Evolutionary conservation across 1,284 basidiomycete species (phyloP).

Genomic region (Meira miltonrushii): DNA sequence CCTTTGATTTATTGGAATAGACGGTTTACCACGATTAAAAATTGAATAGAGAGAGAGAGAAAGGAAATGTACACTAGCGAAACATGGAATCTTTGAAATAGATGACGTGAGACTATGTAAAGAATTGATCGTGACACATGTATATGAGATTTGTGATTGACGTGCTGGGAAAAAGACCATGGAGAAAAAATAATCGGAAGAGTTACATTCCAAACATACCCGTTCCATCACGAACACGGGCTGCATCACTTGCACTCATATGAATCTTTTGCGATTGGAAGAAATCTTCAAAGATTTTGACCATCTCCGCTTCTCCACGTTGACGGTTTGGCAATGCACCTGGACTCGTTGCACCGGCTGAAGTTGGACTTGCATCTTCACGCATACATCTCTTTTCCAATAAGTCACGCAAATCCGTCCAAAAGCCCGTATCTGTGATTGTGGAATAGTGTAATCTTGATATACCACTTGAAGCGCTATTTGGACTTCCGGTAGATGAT

Average conservation of each 20-base stretch:
- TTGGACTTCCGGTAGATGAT: background rate
- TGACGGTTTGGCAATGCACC: conserved; percentile 19
- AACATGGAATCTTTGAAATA: too few relatives aligned
- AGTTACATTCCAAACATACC: conserved; percentile 43
- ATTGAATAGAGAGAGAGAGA: background rate
- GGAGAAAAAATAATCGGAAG: background rate
- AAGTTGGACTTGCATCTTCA: conserved; percentile 18
- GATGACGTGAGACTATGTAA: too few relatives aligned
- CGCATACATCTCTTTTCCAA: conserved; percentile 41
- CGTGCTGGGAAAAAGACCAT: background rate
- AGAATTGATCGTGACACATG: too few relatives aligned
- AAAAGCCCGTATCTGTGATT: conserved; percentile 42
- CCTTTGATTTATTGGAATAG: conserved; percentile 17
- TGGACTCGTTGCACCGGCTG: conserved; percentile 8
- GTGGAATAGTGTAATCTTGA: conserved; percentile 38
- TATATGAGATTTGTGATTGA: too few relatives aligned
- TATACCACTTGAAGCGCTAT: conserved; percentile 28
- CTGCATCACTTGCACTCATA: conserved; percentile 43
- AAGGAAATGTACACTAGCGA: background rate
- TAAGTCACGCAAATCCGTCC: conserved; percentile 34
- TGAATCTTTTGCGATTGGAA: conserved; percentile 47
- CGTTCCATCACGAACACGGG: conserved; percentile 41
- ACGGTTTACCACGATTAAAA: conserved; percentile 14
- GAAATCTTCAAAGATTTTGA: conserved; percentile 46
- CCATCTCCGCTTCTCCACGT: conserved; percentile 44